Evolutionary conservation across 2,329 filamentous ascomycete genomes (phyloP), one percentile per base, ranked within the genome.

Genomic region (Sarocladiaceae sp.): DNA sequence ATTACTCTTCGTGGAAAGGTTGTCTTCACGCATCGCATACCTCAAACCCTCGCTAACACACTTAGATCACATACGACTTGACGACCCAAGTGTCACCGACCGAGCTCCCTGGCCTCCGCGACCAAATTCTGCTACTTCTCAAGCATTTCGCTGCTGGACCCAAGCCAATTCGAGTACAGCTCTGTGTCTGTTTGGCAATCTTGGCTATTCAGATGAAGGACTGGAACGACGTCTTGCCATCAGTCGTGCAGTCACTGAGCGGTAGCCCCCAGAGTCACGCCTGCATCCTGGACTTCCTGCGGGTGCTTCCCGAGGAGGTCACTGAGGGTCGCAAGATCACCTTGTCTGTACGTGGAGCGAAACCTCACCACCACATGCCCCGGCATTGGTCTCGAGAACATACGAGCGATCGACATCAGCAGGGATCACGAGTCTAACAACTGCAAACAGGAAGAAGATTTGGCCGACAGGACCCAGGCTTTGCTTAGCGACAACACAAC

Each of bases 271-370:
- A 83, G 59, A 88, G 85, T 62, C 81, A 93, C 57, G 81, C 89
- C 52, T 93, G 86, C 64, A 85, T 97, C 58, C 75, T 98, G 59
- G 93, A 98, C 66, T 98, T 98, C 66, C 76, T 98, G 53, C 89
- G 88, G 65, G 90, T 98, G 58, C 82, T 98, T 53, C 93, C 93
- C 46, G 93, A 98, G 74, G 93, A 98, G 77, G 93, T 98, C 61
- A 97, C 88, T 56, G 91, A 98, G 76, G 93, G 93, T 70, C 88
- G 93, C 70, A 98, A 97, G 74, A 96, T 98, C 77, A 95, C 89
- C 76, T 78, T 98, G 70, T 90, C 88, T 80, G 90, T 95, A 93
- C 73, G 88, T 91, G 78, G 82, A 84, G 72, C 73, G 72, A 72
- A 65, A 55, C 68, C 64, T 55, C 68, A 58, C 62, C 62, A 68